A percentile compares a stretch with the other conserved stretches of the same genome.
Conservation (phyloP, 2,329 filamentous ascomycete species). For the Aspergillus oerlinghausenensis region DNA sequence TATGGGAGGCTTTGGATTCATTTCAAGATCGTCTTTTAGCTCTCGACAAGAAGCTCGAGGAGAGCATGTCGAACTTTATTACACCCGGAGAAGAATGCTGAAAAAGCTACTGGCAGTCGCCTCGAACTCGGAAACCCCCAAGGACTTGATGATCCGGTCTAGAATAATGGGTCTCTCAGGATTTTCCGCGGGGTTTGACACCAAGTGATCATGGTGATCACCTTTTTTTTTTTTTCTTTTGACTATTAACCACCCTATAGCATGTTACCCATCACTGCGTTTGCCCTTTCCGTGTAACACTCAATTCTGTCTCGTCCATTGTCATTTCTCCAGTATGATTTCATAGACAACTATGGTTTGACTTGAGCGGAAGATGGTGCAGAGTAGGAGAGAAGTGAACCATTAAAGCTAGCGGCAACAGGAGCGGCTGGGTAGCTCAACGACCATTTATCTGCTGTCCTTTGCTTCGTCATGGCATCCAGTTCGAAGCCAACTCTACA, state of each 20-base stretch:
- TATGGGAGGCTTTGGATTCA: constrained; percentile 13
- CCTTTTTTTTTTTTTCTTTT: background rate
- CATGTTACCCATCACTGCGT: background rate
- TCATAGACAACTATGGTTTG: background rate
- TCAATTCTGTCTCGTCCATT: background rate
- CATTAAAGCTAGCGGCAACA: background rate
- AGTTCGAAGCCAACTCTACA: background rate
- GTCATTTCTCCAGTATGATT: background rate
- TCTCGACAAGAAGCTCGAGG: constrained; percentile 16
- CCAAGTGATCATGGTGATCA: background rate
- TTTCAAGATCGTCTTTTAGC: constrained; percentile 15
- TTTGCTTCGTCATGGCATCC: background rate
- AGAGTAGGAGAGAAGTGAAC: background rate
- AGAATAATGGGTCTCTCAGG: background rate
- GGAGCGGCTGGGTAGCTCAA: background rate
- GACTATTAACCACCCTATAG: background rate
- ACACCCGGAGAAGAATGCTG: constrained; percentile 8
- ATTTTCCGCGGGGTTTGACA: background rate
- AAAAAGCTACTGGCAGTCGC: background rate
- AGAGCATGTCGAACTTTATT: constrained; percentile 11
- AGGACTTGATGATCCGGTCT: background rate
- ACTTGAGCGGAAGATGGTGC: background rate
- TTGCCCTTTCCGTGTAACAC: background rate
- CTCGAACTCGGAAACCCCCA: background rate
- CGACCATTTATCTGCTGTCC: background rate